phyloP scores from a whole-genome alignment of 2,329 filamentous ascomycete genomes.

The Xylariaceae sp. region DNA sequence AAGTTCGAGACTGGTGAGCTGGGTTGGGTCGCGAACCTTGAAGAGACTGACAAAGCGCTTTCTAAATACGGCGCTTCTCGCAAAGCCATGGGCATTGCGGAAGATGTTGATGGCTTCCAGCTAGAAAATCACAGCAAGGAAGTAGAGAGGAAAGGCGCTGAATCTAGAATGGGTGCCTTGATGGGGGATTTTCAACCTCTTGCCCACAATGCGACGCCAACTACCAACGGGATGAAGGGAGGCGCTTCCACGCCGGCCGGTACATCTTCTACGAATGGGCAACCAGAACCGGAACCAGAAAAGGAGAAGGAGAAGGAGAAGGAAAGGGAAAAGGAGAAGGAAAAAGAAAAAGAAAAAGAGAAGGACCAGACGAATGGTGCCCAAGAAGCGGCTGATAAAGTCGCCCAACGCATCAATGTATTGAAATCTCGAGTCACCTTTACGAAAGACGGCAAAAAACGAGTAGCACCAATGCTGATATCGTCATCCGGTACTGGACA shows the following conservation, averaged over 20 bases:
- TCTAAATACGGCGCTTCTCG: slow-evolving; percentile 88
- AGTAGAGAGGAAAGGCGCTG: slow-evolving; percentile 80
- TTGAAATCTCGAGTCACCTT: slow-evolving; percentile 90
- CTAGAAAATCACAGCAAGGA: slow-evolving; percentile 90
- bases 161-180: slow-evolving; percentile 95
- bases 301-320: slow-evolving; percentile 26
- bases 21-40: slow-evolving; percentile 76
- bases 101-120: slow-evolving; percentile 82
- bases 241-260: slow-evolving; percentile 35
- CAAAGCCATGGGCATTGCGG: slow-evolving; percentile 83
- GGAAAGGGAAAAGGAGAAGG: slow-evolving; percentile 22
- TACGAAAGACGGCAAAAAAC: slow-evolving; percentile 94
- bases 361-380: slow-evolving; percentile 34
- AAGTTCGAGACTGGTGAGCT: slow-evolving; percentile 83
- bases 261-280: slow-evolving; percentile 32
- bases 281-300: slow-evolving; percentile 25
- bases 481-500: slow-evolving; percentile 82
- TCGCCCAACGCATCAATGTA: slow-evolving; percentile 49
- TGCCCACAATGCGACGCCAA: slow-evolving; percentile 44
- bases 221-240: slow-evolving; percentile 49
- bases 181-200: slow-evolving; percentile 75
- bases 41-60: slow-evolving; percentile 88
- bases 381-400: slow-evolving; percentile 49
- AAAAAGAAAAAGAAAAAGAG: slow-evolving; percentile 25
- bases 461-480: slow-evolving; percentile 85